Evolutionary conservation across 2,329 filamentous ascomycete genomes (phyloP).

Genomic region (Aspergillus sergii): DNA sequence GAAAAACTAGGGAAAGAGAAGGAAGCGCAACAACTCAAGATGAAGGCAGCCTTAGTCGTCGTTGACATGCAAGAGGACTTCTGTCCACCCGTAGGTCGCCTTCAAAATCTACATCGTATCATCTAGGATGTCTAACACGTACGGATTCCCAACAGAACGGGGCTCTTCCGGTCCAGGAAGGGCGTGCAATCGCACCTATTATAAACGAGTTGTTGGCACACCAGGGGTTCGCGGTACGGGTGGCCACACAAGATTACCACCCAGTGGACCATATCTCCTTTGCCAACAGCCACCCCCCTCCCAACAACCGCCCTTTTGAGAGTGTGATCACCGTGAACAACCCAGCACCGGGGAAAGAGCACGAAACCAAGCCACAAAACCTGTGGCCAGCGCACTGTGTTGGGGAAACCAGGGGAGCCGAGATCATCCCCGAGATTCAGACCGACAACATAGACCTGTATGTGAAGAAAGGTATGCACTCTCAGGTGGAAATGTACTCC

Average conservation of each 20-base stretch:
- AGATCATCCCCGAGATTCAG: slow-evolving; percentile 73
- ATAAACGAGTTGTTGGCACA: slow-evolving; percentile 75
- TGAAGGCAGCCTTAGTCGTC: slow-evolving; percentile 64
- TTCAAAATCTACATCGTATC: slow-evolving; percentile 1
- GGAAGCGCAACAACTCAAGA: slow-evolving; percentile 9
- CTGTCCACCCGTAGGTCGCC: slow-evolving; percentile 73
- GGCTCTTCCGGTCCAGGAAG: slow-evolving; percentile 77
- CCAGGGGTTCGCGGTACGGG: slow-evolving; percentile 67
- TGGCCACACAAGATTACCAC: slow-evolving; percentile 94
- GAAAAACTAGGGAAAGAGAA: background rate
- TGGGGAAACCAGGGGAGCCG: slow-evolving; percentile 70
- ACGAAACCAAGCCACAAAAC: slow-evolving; percentile 65
- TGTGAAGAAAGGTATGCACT: slow-evolving; percentile 76
- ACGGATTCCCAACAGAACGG: slow-evolving; percentile 62
- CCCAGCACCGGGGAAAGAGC: slow-evolving; percentile 51
- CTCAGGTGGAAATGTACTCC: slow-evolving; percentile 87
- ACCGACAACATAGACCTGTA: slow-evolving; percentile 61
- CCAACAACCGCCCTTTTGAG: slow-evolving; percentile 67
- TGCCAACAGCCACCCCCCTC: slow-evolving; percentile 70
- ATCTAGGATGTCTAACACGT: background rate
- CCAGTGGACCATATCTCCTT: slow-evolving; percentile 85
- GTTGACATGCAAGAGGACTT: slow-evolving; percentile 96
- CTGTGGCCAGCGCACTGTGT: slow-evolving; percentile 95
- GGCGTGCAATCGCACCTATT: slow-evolving; percentile 67
- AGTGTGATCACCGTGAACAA: slow-evolving; percentile 63